Evolutionary conservation across 352 stramenopile genomes (phyloP).

Genomic region (Phytophthora pini): DNA sequence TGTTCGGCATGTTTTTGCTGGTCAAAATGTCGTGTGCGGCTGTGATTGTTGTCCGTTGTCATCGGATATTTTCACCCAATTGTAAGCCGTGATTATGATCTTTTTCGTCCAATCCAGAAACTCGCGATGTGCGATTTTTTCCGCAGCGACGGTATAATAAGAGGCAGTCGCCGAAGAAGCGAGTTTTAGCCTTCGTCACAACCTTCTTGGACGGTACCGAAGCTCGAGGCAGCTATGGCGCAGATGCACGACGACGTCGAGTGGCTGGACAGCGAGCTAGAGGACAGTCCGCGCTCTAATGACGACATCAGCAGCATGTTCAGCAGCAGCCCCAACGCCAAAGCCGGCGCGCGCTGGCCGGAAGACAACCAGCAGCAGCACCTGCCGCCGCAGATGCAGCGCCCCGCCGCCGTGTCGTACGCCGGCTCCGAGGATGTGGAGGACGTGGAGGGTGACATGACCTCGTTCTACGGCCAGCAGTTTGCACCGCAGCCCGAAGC

Average conservation of each 20-base stretch:
- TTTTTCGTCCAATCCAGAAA: constrained; percentile 22
- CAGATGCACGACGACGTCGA: constrained; percentile 46
- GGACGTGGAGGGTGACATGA: constrained; percentile 44
- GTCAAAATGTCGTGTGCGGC: constrained; percentile 2
- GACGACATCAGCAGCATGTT: constrained; percentile 82
- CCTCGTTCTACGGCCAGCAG: constrained; percentile 46
- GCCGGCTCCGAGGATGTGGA: constrained; percentile 51
- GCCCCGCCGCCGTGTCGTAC: constrained; percentile 46
- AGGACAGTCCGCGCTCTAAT: constrained; percentile 69
- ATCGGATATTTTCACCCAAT: constrained; percentile 34
- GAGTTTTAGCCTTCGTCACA: constrained; percentile 6
- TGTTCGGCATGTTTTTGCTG: constrained; percentile 49
- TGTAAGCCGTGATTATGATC: background rate
- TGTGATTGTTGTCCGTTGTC: constrained; percentile 14
- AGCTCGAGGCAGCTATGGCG: constrained; percentile 16
- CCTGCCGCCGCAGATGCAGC: constrained; percentile 25
- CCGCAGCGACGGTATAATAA: constrained; percentile 23
- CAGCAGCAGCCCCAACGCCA: constrained; percentile 70
- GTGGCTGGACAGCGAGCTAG: constrained; percentile 78
- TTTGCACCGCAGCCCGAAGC: constrained; percentile 32
- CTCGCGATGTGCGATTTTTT: constrained; percentile 9
- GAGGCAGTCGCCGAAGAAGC: constrained; percentile 7
- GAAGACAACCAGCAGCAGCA: constrained; percentile 21
- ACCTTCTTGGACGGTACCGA: constrained; percentile 15
- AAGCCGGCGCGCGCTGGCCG: constrained; percentile 25